Conservation (phyloP, 345 rosid species). For the Brassica cretica region DNA sequence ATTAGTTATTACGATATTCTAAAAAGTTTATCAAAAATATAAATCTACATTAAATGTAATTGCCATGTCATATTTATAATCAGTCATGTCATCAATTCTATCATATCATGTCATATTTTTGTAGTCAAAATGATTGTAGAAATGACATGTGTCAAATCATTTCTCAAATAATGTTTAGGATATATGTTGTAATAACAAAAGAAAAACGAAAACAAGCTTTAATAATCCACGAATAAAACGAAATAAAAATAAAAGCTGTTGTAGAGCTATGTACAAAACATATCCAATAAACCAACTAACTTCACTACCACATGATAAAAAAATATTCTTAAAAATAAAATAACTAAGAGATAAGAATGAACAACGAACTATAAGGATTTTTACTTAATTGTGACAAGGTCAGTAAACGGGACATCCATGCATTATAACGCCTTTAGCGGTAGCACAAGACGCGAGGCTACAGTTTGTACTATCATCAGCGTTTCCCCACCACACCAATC, state of each 20-base stretch:
- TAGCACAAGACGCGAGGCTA: slow-evolving; percentile 67
- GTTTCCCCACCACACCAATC: slow-evolving; percentile 72
- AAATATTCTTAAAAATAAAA: background rate
- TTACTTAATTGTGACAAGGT: background rate
- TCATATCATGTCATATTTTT: too few species aligned
- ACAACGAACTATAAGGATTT: background rate
- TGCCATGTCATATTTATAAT: too few species aligned
- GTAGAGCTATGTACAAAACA: background rate
- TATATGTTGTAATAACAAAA: background rate
- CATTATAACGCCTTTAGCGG: slow-evolving; percentile 52
- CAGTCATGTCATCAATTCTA: too few species aligned
- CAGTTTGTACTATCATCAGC: slow-evolving; percentile 55
- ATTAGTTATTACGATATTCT: too few species aligned
- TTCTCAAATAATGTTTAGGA: background rate
- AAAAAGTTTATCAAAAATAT: too few species aligned
- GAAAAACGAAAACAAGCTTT: background rate
- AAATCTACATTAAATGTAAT: too few species aligned
- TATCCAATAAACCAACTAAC: background rate
- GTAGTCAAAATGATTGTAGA: too few species aligned
- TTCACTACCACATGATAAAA: background rate
- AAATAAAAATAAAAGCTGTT: background rate
- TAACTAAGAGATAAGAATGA: background rate
- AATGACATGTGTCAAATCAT: too few species aligned
- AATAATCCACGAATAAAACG: background rate
- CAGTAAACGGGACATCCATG: slow-evolving; percentile 62